Conservation (phyloP, 208 protist genomes). For the Leishmania major region DNA sequence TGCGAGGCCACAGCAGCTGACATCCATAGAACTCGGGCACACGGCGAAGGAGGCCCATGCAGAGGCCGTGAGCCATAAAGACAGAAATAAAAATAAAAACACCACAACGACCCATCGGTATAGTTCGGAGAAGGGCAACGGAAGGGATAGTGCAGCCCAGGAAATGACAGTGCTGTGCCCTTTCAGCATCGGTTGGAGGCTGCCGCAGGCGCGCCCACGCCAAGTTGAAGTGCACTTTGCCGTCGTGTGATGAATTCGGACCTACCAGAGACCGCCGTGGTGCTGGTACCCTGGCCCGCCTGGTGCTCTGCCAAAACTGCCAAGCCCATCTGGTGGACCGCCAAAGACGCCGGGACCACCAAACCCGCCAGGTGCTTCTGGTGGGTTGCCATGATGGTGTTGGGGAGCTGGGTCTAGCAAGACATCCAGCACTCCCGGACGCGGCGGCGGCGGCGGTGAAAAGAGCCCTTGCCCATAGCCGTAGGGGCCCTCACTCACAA, state of each 20-base stretch:
- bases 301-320: not conserved
- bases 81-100: not conserved
- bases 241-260: not conserved
- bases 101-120: not conserved
- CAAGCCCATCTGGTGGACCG: not conserved
- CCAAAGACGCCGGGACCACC: not conserved
- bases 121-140: not conserved
- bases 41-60: not conserved
- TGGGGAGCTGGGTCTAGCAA: not conserved
- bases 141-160: not conserved
- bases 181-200: not conserved
- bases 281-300: not conserved
- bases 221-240: not conserved
- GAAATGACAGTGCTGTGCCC: not conserved
- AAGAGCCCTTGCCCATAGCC: not conserved
- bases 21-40: not conserved
- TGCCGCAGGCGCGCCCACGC: not conserved
- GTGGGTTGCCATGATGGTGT: not conserved
- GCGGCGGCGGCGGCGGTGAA: not conserved
- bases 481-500: not conserved
- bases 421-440: not conserved
- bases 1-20: not conserved
- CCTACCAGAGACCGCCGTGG: not conserved
- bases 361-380: not conserved
- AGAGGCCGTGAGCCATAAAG: not conserved